phyloP scores from a whole-genome alignment of 352 stramenopile species.

The Globisporangium yorkense region DNA sequence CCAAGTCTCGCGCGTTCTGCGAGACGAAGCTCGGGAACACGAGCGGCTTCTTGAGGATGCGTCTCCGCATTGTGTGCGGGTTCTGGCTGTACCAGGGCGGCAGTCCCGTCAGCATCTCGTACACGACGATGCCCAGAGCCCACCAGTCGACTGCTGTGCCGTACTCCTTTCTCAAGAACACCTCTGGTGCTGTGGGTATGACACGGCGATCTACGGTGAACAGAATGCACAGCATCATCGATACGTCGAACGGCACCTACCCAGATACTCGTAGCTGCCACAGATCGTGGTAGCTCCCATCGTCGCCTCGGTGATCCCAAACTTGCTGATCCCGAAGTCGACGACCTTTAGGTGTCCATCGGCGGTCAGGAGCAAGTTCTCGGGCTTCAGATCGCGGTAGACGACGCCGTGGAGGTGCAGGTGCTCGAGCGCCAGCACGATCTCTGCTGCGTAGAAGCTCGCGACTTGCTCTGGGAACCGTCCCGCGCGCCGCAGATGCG shows the following conservation, averaged over 20 bases:
- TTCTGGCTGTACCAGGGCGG: constrained; percentile 77
- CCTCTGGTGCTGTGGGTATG: constrained; percentile 44
- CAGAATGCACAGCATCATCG: constrained; percentile 6
- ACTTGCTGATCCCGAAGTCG: constrained; percentile 83
- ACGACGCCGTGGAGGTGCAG: constrained; percentile 80
- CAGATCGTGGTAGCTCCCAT: constrained; percentile 56
- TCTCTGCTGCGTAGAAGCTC: constrained; percentile 66
- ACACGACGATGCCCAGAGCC: constrained; percentile 69
- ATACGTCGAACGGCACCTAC: constrained; percentile 25
- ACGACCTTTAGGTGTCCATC: constrained; percentile 73
- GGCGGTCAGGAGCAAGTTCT: constrained; percentile 65
- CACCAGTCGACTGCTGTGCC: constrained; percentile 79
- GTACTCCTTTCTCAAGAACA: constrained; percentile 58
- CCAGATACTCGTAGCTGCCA: constrained; percentile 78
- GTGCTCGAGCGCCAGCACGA: constrained; percentile 74
- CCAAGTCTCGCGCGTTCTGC: constrained; percentile 36
- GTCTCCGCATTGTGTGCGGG: constrained; percentile 33
- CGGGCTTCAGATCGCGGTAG: constrained; percentile 79
- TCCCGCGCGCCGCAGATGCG: constrained; percentile 36
- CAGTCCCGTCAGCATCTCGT: constrained; percentile 72
- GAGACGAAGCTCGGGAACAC: constrained; percentile 51
- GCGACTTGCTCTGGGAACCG: constrained; percentile 50
- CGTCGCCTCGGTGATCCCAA: constrained; percentile 66
- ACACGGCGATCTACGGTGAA: background rate
- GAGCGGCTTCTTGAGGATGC: constrained; percentile 48